Evolutionary conservation across 176 grass and related monocot species (phyloP), one percentile per base, ranked within the genome.

Genomic region (Alloteropsis semialata): DNA sequence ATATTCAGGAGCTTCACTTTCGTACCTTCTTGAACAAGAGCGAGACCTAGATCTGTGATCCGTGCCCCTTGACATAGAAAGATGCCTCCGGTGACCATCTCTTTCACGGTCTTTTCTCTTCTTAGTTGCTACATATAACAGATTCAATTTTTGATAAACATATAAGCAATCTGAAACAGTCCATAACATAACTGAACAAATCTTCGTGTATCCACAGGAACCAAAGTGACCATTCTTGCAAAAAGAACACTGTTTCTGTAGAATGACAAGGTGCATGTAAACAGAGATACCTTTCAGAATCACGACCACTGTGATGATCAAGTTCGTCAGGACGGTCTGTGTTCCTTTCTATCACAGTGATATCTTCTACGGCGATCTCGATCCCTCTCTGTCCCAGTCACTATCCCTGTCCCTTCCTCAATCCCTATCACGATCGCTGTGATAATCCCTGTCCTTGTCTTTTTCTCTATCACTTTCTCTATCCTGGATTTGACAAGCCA

Each of bases 11-110:
- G n/a, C 30, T 84, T 90, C 24, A 58, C 5, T 21, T 32, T 10
- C 37, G 36, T 88, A 95, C 96, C 96, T 98, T 81, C 90, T 98
- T 18, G 94, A 98, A 78, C 87, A n/a, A n/a, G n/a, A n/a, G n/a
- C n/a, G 75, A 1, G 78, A 87, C 29, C 78, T 76, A 82, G 96
- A 98, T 75, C 82, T 95, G 24, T 12, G 87, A 80, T 92, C 96
- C 62, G 82, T 91, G 60, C 75, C 93, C 84, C 76, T 99, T 50
- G 91, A 99, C 58, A 85, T 65, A 36, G 83, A 86, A 4, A 65
- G 72, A 74, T 92, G 96, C 72, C 85, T 93, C 33, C 80, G 87
- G 77, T 86, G 87, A 18, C 90, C 90, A 83, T 96, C 96, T 79
- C 72, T 89, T 6, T 97, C 95, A 1, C 81, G 69, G 39, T 98